Evolutionary conservation across 768 basidiomycete genomes (phyloP), one percentile per base, ranked within the genome.

Genomic region (Hygrocybe coccinea): DNA sequence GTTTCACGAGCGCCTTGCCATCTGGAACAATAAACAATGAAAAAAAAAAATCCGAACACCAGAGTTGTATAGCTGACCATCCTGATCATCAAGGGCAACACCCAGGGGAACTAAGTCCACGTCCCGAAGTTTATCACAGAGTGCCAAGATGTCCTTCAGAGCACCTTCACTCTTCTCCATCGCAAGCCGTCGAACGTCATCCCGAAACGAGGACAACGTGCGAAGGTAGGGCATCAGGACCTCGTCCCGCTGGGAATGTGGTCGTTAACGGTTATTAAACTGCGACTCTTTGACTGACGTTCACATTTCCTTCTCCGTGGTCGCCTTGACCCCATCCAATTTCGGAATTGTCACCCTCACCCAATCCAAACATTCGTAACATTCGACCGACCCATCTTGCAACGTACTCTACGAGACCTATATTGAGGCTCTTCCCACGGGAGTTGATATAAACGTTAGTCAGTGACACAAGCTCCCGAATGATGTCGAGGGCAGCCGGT

Each of bases 71-170:
- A 9, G 29, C 74, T 50, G 59, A 86, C 93, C 93, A 77, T 95
- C 92, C 74, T 93, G 91, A 74, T 99, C 97, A 67, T 98, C 97
- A 34, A 99, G 75, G 7, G 94, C 94, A 5, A 99, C 91, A 7
- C 97, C 97, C 49, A 98, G 76, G n/a, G 93, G 87, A 41, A 95
- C 86, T 41, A 97, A 75, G 65, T 97, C 95, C 34, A 81, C 76
- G 66, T 98, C 95, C 14, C 97, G 84, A 57, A 99, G 79, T 60
- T 83, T 85, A 74, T 99, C 97, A 64, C 86, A 94, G 21, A 97
- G 80, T 19, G 83, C 79, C 46, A 99, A 74, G 59, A 97, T 89
- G 58, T 95, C 89, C 67, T 84, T 84, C 37, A 87, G 69, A 2
- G 89, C 79, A 17, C 77, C 71, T 9, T 85, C 83, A 17, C 76